phyloP scores from a whole-genome alignment of 768 basidiomycete species.

The Suillus brevipes region DNA sequence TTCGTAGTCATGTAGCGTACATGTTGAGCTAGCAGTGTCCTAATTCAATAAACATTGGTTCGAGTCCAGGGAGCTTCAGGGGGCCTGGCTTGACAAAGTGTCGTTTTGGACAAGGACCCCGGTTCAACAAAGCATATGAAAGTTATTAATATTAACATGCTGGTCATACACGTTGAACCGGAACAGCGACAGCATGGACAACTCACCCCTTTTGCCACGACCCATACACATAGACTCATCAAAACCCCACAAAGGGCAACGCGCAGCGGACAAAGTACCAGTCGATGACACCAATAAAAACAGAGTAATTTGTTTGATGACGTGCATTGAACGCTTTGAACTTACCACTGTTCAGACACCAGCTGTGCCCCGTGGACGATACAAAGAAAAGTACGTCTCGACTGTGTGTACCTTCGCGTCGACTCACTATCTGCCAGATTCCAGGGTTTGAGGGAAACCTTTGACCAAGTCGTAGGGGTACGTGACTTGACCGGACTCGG shows the following conservation, averaged over 20 bases:
- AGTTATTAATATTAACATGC: background rate
- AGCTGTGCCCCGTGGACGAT: slow-evolving; percentile 20
- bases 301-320: slow-evolving; percentile 21
- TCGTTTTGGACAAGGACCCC: background rate
- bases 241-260: slow-evolving; percentile 12
- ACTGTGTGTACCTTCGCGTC: too few species aligned
- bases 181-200: background rate
- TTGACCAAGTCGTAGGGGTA: slow-evolving; percentile 34
- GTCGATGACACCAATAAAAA: slow-evolving; percentile 23
- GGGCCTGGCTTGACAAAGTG: background rate
- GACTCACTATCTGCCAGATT: slow-evolving; percentile 18
- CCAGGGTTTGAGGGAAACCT: slow-evolving; percentile 33
- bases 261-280: slow-evolving; percentile 8
- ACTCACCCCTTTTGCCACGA: background rate
- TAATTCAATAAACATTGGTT: too few species aligned
- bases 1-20: too few species aligned
- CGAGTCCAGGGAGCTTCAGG: too few species aligned
- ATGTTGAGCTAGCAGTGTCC: too few species aligned
- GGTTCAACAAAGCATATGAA: background rate
- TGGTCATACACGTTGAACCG: background rate
- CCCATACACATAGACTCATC: slow-evolving; percentile 2
- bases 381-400: slow-evolving; percentile 33
- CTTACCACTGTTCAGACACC: slow-evolving; percentile 14
- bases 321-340: background rate
- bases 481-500: slow-evolving; percentile 4